Percentiles rank a stretch among this genome's conserved stretches.
Evolutionary conservation across 768 basidiomycete species (phyloP).

Genomic region (Pleurotus citrinopileatus): DNA sequence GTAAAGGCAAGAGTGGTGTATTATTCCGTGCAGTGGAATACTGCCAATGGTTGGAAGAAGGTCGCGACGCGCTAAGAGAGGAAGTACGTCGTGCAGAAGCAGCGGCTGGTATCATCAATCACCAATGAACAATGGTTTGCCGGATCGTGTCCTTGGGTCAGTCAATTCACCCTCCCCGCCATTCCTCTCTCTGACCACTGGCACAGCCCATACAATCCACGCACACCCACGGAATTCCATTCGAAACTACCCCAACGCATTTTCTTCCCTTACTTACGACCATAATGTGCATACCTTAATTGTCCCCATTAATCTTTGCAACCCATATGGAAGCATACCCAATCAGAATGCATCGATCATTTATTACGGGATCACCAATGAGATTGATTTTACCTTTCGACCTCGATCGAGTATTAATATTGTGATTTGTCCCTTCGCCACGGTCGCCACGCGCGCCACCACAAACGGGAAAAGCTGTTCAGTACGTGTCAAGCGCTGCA

Average conservation of each 20-base stretch:
- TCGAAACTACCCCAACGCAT: too few species aligned
- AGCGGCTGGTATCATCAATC: conserved; percentile 57
- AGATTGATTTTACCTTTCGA: not conserved
- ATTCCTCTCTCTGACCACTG: not conserved
- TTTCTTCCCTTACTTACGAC: too few species aligned
- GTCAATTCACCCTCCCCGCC: too few species aligned
- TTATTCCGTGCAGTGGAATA: conserved; percentile 86
- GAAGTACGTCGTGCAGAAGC: conserved; percentile 71
- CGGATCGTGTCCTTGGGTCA: too few species aligned
- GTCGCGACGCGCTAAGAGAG: conserved; percentile 61
- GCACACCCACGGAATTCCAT: too few species aligned
- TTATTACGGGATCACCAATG: not conserved
- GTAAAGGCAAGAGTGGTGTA: conserved; percentile 88
- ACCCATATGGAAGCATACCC: too few species aligned
- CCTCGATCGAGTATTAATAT: not conserved
- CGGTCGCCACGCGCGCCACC: too few species aligned
- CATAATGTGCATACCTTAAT: conserved; percentile 3
- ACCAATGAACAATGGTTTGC: conserved; percentile 15
- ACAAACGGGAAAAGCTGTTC: too few species aligned
- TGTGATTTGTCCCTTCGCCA: too few species aligned
- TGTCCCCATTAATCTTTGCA: not conserved
- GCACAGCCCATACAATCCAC: too few species aligned
- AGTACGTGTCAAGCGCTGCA: too few species aligned
- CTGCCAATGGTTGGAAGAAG: conserved; percentile 83
- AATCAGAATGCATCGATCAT: not conserved